Conservation (phyloP, 257 asterid genomes). For the Przewalskia tangutica region DNA sequence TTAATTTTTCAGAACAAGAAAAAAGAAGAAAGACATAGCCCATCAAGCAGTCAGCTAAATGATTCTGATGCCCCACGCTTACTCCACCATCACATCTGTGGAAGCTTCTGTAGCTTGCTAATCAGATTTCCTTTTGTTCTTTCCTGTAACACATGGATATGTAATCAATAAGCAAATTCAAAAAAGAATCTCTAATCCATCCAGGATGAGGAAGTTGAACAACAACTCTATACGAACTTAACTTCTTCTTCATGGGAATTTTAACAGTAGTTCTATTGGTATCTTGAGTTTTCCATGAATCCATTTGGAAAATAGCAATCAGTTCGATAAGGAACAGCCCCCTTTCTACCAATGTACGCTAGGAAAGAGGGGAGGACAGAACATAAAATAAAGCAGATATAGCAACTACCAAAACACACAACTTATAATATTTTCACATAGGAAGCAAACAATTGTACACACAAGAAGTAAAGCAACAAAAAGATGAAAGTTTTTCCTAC, state of each 20-base stretch:
- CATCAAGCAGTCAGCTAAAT: not conserved
- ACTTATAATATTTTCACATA: not conserved
- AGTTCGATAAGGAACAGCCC: too few species aligned
- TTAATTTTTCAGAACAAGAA: not conserved
- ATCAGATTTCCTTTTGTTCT: constrained; percentile 22
- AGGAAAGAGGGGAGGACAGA: not conserved
- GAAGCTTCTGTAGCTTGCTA: constrained; percentile 30
- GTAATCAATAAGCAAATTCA: not conserved
- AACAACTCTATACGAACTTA: too few species aligned
- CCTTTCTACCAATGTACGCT: not conserved
- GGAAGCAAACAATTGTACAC: not conserved
- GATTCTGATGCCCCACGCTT: not conserved
- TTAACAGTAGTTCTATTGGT: too few species aligned
- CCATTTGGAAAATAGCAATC: too few species aligned
- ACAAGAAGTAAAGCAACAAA: not conserved
- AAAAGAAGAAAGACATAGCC: not conserved
- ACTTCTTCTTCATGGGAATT: too few species aligned
- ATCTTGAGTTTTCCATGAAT: too few species aligned
- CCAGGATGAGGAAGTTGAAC: too few species aligned
- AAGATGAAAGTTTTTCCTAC: not conserved
- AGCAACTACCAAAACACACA: not conserved
- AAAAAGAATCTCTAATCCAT: not conserved
- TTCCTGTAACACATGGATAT: constrained; percentile 30
- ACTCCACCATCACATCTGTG: constrained; percentile 55
- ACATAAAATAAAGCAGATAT: not conserved